A percentile compares a stretch with the other conserved stretches of the same genome.
Evolutionary conservation across 2,329 filamentous ascomycete species (phyloP).

Genomic region (Epichloe sibirici): DNA sequence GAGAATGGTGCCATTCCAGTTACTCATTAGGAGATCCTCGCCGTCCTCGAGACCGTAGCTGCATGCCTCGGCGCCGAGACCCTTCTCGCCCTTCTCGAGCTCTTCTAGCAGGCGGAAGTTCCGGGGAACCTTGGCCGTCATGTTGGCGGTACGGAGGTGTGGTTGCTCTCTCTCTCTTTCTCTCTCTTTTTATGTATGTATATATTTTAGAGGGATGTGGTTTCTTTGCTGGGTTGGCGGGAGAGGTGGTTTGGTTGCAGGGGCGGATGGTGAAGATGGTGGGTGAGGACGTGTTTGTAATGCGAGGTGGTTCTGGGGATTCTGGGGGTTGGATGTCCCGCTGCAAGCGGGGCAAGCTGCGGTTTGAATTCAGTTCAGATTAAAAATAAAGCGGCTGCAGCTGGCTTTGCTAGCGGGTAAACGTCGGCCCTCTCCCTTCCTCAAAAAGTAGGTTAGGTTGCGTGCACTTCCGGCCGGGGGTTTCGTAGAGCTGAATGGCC

Average conservation of each 20-base stretch:
- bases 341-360: not conserved
- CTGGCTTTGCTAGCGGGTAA: conserved; percentile 5
- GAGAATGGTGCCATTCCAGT: conserved; percentile 97
- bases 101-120: conserved; percentile 96
- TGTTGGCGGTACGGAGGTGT: conserved; percentile 10
- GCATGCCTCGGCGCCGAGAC: conserved; percentile 88
- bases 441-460: not conserved
- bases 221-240: not conserved
- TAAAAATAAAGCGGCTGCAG: too few relatives aligned
- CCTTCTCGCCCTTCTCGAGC: conserved; percentile 98
- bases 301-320: not conserved
- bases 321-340: not conserved
- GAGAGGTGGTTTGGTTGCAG: not conserved
- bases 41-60: conserved; percentile 92
- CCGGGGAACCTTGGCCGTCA: conserved; percentile 59
- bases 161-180: not conserved
- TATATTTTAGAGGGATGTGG: not conserved
- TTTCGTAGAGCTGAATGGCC: not conserved
- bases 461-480: not conserved
- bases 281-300: too few relatives aligned
- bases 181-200: not conserved
- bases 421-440: conserved; percentile 6
- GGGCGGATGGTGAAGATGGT: not conserved
- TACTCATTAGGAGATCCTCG: conserved; percentile 91
- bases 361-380: not conserved